A percentile compares a stretch with the other conserved stretches of the same genome.
These are phyloP conservation scores for Geranium incanum DNA, from an alignment of 441 rosid species.

Conservation along the genomic window DNA sequence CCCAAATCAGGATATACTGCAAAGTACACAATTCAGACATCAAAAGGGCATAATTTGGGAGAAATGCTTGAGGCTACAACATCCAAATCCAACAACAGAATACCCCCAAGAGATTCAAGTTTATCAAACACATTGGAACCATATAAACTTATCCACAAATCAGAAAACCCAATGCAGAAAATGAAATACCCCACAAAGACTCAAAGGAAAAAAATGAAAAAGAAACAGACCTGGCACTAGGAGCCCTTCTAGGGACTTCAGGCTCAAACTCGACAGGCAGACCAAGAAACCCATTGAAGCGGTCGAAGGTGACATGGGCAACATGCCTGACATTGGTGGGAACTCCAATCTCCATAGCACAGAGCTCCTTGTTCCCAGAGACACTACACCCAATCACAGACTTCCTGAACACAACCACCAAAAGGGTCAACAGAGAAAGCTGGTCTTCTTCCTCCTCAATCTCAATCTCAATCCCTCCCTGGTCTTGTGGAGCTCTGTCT, in stretches of 20 bases:
- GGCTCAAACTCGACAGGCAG: slow-evolving; percentile 85
- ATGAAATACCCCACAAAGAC: not conserved
- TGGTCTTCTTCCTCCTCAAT: not conserved
- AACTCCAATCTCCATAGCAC: slow-evolving; percentile 68
- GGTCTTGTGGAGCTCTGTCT: slow-evolving; percentile 18
- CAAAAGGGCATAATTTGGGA: too few relatives aligned
- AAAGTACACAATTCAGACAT: not conserved
- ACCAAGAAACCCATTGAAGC: slow-evolving; percentile 89
- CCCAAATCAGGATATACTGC: not conserved
- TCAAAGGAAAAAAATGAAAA: not conserved
- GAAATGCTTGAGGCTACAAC: too few relatives aligned
- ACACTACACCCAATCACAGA: slow-evolving; percentile 61
- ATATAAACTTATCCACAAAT: too few relatives aligned
- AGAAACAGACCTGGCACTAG: slow-evolving; percentile 71
- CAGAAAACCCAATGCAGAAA: not conserved
- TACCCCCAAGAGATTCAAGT: not conserved
- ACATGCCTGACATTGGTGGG: slow-evolving; percentile 87
- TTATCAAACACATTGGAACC: not conserved
- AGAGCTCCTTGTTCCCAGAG: slow-evolving; percentile 36
- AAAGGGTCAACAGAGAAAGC: slow-evolving; percentile 7
- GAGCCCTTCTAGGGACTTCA: slow-evolving; percentile 57
- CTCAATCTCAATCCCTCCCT: not conserved
- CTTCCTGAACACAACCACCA: slow-evolving; percentile 68
- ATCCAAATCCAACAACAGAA: not conserved
- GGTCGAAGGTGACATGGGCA: slow-evolving; percentile 85